These are phyloP conservation scores for Tolypocladium sp. DNA, from an alignment of 2,329 filamentous ascomycete genomes.

Conservation along the genomic window DNA sequence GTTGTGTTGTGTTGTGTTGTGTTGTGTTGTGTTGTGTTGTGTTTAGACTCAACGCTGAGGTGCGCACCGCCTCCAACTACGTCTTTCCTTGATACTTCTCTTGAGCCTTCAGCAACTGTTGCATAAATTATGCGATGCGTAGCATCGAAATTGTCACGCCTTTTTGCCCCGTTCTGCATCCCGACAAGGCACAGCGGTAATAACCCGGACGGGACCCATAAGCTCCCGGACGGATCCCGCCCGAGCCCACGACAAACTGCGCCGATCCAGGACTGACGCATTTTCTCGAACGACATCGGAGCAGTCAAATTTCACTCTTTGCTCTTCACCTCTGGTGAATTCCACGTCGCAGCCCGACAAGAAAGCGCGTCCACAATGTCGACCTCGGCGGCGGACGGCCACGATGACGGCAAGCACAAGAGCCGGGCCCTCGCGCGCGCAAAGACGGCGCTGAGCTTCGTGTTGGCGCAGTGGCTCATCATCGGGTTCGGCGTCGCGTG, in stretches of 20 bases:
- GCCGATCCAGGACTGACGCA: neutral
- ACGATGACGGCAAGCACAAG: neutral
- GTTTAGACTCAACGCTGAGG: no score
- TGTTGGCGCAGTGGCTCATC: slow-evolving; percentile 55
- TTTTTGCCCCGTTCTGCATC: neutral
- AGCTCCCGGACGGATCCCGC: neutral
- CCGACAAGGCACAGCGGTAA: neutral
- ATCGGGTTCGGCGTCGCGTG: slow-evolving; percentile 48
- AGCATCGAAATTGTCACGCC: neutral
- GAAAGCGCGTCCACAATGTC: neutral
- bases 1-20: no score
- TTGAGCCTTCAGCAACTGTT: neutral
- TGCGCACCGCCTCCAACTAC: no score
- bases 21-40: no score
- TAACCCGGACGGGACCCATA: neutral
- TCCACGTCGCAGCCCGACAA: neutral
- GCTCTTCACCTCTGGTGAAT: neutral
- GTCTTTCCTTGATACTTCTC: neutral
- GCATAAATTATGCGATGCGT: neutral
- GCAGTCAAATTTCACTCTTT: neutral
- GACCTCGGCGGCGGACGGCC: neutral
- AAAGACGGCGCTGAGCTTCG: slow-evolving; percentile 15
- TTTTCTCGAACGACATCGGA: neutral
- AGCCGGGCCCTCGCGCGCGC: neutral
- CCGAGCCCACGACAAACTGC: no score